Conservation (phyloP, 306 rosid species). For the Vigna unguiculata region DNA sequence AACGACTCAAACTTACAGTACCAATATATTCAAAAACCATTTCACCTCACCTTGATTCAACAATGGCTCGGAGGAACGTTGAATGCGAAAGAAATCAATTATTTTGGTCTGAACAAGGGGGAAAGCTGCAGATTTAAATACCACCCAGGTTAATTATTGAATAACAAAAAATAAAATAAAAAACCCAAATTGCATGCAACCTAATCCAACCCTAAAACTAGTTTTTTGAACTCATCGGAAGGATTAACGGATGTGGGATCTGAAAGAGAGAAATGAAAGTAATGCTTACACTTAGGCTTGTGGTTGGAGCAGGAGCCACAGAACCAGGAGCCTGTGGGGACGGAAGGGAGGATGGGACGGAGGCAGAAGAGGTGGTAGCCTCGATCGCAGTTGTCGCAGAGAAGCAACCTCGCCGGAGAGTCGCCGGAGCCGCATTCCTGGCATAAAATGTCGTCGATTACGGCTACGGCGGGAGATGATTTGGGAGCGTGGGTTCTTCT, state of each 20-base stretch:
- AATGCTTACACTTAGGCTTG: slow-evolving; percentile 58
- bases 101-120: slow-evolving; percentile 92
- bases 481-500: slow-evolving; percentile 74
- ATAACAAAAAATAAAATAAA: not conserved
- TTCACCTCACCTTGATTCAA: slow-evolving; percentile 56
- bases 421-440: slow-evolving; percentile 69
- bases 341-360: slow-evolving; percentile 68
- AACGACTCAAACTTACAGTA: not conserved
- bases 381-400: slow-evolving; percentile 78
- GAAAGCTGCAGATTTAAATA: slow-evolving; percentile 62
- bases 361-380: slow-evolving; percentile 88
- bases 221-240: too few relatives aligned
- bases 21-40: not conserved
- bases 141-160: not conserved
- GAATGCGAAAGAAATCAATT: slow-evolving; percentile 80
- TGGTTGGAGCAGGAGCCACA: slow-evolving; percentile 67
- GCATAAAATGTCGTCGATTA: slow-evolving; percentile 44
- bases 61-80: slow-evolving; percentile 39
- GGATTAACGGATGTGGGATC: not conserved
- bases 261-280: too few relatives aligned
- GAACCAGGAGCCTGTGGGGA: slow-evolving; percentile 82
- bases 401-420: slow-evolving; percentile 68
- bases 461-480: slow-evolving; percentile 46
- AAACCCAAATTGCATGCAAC: too few relatives aligned
- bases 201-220: not conserved